A percentile compares a stretch with the other conserved stretches of the same genome.
phyloP scores from a whole-genome alignment of 129 eudicot species.

The Flaveria trinervia region DNA sequence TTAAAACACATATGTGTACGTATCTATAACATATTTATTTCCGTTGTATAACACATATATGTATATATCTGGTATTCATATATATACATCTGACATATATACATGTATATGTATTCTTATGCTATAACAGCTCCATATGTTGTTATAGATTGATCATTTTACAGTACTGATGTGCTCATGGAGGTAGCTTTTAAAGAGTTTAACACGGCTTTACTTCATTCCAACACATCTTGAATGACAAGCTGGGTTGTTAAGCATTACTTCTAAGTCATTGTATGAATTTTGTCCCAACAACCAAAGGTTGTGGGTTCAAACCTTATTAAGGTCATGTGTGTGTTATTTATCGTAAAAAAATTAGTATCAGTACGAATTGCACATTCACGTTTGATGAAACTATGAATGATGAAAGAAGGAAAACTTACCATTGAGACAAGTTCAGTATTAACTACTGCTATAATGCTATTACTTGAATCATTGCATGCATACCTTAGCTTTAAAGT shows the following conservation, averaged over 20 bases:
- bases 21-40: background rate
- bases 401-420: background rate
- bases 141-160: background rate
- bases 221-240: background rate
- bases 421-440: background rate
- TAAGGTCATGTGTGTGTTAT: background rate
- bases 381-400: background rate
- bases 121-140: background rate
- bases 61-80: background rate
- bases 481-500: background rate
- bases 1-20: background rate
- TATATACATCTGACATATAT: background rate
- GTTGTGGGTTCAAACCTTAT: conserved; percentile 3
- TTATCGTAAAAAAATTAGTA: background rate
- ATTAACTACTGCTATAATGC: background rate
- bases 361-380: background rate
- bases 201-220: background rate
- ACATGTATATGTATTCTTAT: background rate
- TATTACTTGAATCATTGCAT: conserved; percentile 2
- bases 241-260: background rate
- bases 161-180: background rate
- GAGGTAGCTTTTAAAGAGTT: background rate
- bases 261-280: background rate
- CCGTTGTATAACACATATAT: background rate
- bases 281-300: background rate